Evolutionary conservation across 2,329 filamentous ascomycete species (phyloP), one percentile per base, ranked within the genome.

Genomic region (Aureobasidium namibiae): DNA sequence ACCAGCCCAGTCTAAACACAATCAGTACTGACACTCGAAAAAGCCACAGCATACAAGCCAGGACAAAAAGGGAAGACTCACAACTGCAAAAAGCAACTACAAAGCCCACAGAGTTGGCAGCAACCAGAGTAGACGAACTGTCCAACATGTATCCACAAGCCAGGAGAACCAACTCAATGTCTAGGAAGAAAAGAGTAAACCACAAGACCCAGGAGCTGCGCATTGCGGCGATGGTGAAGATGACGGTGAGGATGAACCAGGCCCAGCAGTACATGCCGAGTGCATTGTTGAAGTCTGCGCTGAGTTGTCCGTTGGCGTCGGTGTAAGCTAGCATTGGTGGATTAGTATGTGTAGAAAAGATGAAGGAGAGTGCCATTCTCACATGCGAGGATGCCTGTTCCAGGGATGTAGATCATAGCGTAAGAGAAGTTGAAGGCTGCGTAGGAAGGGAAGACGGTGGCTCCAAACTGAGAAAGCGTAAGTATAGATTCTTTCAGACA

Each of bases 401-500:
- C 72, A 7, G 72, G 72, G 31, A 74, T 63, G 61, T 70, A 74
- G 49, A 74, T 74, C 63, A 73, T 66, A 9, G 72, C 71, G 58
- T 74, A 75, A 8, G 70, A 69, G 18, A 74, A 64, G 63, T 75
- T 74, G 65, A 75, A 75, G 29, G 71, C 73, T 38, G 66, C 72
- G 59, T 74, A 75, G 18, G 73, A 68, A 24, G 70, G 65, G 63
- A 74, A 74, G 36, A 74, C 68, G 29, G 72, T 74, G 38, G 72
- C 72, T 59, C 71, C 69, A 57, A 73, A 72, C 49, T 42, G 18
- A 61, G 50, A 36, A 29, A 59, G 21, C 3, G 18, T 21, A 11
- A 45, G 50, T 13, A n/a, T 10, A 24, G 4, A 42, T 26, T 24
- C 38, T 21, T n/a, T n/a, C n/a, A n/a, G n/a, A n/a, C 45, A 33